Conservation (phyloP, 345 rosid genomes). For the Ceriops decandra region DNA sequence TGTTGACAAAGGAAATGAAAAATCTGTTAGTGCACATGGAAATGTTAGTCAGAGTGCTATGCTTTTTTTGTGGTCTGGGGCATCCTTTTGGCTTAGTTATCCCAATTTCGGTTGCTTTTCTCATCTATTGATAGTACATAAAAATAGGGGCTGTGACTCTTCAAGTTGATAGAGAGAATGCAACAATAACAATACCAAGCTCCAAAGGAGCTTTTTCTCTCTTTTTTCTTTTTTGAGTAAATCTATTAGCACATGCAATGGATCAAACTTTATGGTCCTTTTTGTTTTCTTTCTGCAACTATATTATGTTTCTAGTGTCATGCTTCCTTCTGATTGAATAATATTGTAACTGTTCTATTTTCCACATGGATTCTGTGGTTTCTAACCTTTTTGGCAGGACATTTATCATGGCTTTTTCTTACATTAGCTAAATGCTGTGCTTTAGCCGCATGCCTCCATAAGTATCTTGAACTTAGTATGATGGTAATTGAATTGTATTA, state of each 20-base stretch:
- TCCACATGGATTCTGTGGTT: background rate
- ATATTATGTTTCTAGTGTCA: background rate
- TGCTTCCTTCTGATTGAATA: background rate
- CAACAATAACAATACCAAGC: too few relatives aligned
- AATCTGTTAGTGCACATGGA: background rate
- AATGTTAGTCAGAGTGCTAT: background rate
- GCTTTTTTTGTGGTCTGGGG: too few relatives aligned
- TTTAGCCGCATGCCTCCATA: background rate
- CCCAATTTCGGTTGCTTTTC: too few relatives aligned
- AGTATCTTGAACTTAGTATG: background rate
- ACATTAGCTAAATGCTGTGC: background rate
- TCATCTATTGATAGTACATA: too few relatives aligned
- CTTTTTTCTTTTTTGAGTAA: too few relatives aligned
- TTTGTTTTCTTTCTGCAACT: background rate
- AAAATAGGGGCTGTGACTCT: too few relatives aligned
- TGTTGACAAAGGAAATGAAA: background rate
- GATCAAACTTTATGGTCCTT: too few relatives aligned
- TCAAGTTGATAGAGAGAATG: too few relatives aligned
- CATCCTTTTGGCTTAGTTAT: too few relatives aligned
- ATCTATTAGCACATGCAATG: too few relatives aligned
- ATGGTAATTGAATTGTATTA: conserved; percentile 6
- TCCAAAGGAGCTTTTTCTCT: too few relatives aligned
- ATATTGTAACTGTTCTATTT: background rate
- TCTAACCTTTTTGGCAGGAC: background rate
- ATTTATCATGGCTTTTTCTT: background rate